Evolutionary conservation across 331 rosid genomes (phyloP).

Genomic region (Cucumis variabilis): DNA sequence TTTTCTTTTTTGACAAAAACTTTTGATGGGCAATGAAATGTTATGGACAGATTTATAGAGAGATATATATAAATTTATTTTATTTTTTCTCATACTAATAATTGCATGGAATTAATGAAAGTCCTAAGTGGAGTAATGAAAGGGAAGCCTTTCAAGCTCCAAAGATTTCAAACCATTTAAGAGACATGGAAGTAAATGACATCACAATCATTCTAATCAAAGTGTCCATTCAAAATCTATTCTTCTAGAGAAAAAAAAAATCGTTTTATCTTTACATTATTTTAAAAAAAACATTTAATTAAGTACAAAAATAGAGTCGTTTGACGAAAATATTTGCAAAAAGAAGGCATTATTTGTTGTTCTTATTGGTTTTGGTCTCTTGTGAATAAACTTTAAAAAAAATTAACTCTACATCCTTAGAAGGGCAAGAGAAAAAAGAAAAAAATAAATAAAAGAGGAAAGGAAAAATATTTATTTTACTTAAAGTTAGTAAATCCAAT

Average conservation of each 20-base stretch:
- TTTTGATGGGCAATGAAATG: constrained; percentile 19
- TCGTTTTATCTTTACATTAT: not conserved
- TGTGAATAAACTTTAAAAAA: no score
- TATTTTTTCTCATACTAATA: not conserved
- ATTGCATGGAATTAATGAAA: not conserved
- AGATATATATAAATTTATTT: not conserved
- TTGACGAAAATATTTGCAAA: no score
- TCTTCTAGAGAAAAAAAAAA: not conserved
- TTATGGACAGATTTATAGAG: not conserved
- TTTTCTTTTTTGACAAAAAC: not conserved
- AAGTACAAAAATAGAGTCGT: no score
- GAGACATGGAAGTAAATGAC: not conserved
- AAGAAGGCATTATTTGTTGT: no score
- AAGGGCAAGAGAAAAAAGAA: no score
- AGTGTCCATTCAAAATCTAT: not conserved
- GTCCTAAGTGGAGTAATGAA: not conserved
- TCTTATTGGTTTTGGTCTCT: no score
- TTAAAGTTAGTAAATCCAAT: no score
- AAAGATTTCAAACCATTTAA: not conserved
- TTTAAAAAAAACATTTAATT: no score
- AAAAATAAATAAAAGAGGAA: no score
- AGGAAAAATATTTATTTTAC: no score
- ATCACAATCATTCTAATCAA: not conserved
- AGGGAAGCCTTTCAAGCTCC: not conserved
- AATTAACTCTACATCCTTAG: no score